These are phyloP conservation scores for Didymella glomerata DNA, from an alignment of 2,329 filamentous ascomycete genomes.

Conservation along the genomic window DNA sequence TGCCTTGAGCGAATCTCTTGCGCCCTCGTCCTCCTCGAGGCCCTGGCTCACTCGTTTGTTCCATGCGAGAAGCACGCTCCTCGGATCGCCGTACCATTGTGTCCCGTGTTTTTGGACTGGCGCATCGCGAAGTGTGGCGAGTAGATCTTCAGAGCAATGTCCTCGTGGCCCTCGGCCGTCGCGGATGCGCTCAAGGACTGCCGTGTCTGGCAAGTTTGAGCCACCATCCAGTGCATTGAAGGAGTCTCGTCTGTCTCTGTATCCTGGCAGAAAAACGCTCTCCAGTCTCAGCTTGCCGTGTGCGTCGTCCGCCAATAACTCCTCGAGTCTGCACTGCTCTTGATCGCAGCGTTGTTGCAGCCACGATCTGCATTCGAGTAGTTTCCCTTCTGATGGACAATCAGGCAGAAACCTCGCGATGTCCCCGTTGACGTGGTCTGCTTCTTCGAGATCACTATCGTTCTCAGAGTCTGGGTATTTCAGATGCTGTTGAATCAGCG, in stretches of 20 bases:
- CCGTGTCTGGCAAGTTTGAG: neutral
- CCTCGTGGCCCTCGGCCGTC: neutral
- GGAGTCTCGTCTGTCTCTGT: neutral
- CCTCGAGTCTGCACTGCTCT: conserved; percentile 18
- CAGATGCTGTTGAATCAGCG: conserved; percentile 1
- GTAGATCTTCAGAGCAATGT: conserved; percentile 22
- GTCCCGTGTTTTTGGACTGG: neutral
- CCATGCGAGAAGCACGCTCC: neutral
- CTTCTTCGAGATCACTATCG: neutral
- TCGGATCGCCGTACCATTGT: neutral
- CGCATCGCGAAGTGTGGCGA: conserved; percentile 18
- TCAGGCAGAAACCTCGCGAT: neutral
- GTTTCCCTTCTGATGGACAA: neutral
- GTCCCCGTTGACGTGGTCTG: neutral
- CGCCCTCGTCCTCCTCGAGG: neutral
- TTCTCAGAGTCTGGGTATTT: neutral
- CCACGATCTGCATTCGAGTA: conserved; percentile 13
- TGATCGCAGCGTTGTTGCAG: conserved; percentile 20
- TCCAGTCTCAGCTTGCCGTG: neutral
- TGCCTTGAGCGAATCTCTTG: neutral
- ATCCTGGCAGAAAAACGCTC: neutral
- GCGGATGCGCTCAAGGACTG: neutral
- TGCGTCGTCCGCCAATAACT: conserved; percentile 3
- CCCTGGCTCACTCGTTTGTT: neutral
- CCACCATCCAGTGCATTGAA: neutral